Evolutionary conservation across 2,329 filamentous ascomycete genomes (phyloP).

Genomic region (Scedosporium boydii): DNA sequence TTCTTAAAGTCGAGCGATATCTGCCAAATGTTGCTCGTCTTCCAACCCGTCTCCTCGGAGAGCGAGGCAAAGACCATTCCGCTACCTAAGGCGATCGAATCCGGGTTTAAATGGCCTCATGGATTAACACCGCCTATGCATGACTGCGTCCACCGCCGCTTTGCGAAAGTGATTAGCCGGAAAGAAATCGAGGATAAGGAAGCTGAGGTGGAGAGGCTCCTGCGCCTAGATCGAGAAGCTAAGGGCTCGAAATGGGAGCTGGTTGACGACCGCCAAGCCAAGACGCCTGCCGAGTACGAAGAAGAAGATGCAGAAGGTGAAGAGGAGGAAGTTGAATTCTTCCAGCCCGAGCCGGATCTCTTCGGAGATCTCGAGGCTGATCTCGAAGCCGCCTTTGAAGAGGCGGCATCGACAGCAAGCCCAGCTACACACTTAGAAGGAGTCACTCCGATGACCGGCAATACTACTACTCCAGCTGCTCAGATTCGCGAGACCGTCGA

Average conservation of each 20-base stretch:
- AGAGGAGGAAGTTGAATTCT: conserved; percentile 36
- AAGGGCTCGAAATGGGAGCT: conserved; percentile 54
- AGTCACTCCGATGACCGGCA: conserved; percentile 32
- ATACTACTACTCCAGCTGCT: conserved; percentile 34
- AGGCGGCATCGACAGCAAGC: conserved; percentile 30
- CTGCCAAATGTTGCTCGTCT: conserved; percentile 78
- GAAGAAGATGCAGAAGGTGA: conserved; percentile 36
- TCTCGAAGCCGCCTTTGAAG: conserved; percentile 43
- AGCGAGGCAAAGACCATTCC: conserved; percentile 55
- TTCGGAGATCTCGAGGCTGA: conserved; percentile 43
- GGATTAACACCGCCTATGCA: conserved; percentile 84
- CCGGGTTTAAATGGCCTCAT: conserved; percentile 67
- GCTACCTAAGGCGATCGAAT: conserved; percentile 64
- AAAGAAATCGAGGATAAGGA: conserved; percentile 82
- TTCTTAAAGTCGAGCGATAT: conserved; percentile 87
- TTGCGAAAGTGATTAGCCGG: conserved; percentile 72
- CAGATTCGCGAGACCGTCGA: conserved; percentile 34
- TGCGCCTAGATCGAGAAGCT: conserved; percentile 58
- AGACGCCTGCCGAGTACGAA: conserved; percentile 16
- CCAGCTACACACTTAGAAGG: conserved; percentile 32
- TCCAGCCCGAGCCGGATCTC: conserved; percentile 46
- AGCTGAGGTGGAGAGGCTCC: conserved; percentile 63
- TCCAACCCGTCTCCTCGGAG: conserved; percentile 57
- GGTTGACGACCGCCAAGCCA: conserved; percentile 40
- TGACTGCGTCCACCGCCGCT: conserved; percentile 71